Evolutionary conservation across 306 rosid species (phyloP).

Genomic region (Heteromeles arbutifolia): DNA sequence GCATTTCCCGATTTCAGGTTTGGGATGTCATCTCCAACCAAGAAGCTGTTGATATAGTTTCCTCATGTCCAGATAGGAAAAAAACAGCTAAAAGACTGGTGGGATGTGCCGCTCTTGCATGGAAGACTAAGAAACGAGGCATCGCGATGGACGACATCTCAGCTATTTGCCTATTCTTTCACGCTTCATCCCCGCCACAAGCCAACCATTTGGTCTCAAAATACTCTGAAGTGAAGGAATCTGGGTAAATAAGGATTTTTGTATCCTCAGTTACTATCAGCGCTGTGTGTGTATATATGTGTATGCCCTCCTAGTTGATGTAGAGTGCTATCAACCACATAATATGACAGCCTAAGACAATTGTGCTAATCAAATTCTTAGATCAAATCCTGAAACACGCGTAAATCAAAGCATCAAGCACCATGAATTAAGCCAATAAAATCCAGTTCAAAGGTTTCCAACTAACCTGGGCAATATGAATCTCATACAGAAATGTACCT

Average conservation of each 20-base stretch:
- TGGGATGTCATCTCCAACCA: conserved; percentile 74
- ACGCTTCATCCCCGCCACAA: conserved; percentile 15
- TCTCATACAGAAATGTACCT: no score
- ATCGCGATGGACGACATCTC: conserved; percentile 74
- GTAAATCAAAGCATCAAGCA: background rate
- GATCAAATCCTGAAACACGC: background rate
- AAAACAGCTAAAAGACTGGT: conserved; percentile 59
- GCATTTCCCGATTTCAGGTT: conserved; percentile 20
- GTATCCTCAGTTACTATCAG: background rate
- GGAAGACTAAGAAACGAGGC: conserved; percentile 65
- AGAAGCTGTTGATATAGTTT: conserved; percentile 60
- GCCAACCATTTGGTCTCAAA: conserved; percentile 4
- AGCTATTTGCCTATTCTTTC: conserved; percentile 63
- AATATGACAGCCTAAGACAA: background rate
- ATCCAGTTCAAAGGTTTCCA: no score
- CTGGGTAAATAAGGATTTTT: background rate
- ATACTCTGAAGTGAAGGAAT: background rate
- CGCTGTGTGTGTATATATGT: background rate
- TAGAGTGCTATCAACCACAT: background rate
- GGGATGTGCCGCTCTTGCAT: conserved; percentile 46
- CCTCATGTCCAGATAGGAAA: conserved; percentile 33
- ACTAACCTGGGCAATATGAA: no score
- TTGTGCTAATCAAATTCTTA: background rate
- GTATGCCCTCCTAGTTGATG: background rate
- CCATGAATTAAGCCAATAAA: background rate